A percentile compares a stretch with the other conserved stretches of the same genome.
These are phyloP conservation scores for Chaetomiaceae sp. DNA, from an alignment of 2,329 filamentous ascomycete species.

Conservation along the genomic window DNA sequence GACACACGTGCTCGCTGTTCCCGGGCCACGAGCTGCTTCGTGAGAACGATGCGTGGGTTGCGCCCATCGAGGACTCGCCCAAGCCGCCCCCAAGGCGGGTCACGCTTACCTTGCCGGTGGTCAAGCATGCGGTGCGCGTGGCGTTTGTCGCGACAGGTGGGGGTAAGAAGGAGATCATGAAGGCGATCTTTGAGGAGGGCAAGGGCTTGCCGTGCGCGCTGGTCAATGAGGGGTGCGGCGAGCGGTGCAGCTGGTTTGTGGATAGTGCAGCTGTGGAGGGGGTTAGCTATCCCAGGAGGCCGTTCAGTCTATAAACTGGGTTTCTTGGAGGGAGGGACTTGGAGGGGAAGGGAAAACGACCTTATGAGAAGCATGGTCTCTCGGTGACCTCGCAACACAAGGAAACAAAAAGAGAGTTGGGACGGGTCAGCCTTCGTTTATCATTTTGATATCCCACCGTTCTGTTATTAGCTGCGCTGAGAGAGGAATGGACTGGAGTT, in stretches of 20 bases:
- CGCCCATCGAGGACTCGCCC: slow-evolving; percentile 85
- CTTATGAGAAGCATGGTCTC: not conserved
- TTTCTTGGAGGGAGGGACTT: not conserved
- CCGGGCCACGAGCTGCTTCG: slow-evolving; percentile 82
- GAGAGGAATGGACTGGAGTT: not conserved
- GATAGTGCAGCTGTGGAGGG: slow-evolving; percentile 82
- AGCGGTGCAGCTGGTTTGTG: slow-evolving; percentile 93
- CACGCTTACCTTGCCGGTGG: slow-evolving; percentile 86
- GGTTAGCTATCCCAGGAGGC: slow-evolving; percentile 73
- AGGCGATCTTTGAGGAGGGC: slow-evolving; percentile 84
- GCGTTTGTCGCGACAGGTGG: slow-evolving; percentile 88
- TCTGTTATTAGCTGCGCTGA: not conserved
- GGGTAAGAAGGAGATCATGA: slow-evolving; percentile 88
- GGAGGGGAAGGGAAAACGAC: not conserved
- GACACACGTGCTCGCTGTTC: slow-evolving; percentile 96
- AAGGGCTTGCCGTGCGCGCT: slow-evolving; percentile 78
- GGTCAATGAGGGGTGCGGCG: slow-evolving; percentile 78
- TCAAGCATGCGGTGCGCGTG: slow-evolving; percentile 79
- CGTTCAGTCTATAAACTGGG: slow-evolving; percentile 43
- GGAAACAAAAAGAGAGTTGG: not conserved
- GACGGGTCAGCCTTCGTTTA: slow-evolving; percentile 6
- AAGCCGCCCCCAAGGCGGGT: slow-evolving; percentile 91
- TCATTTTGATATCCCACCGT: slow-evolving; percentile 12
- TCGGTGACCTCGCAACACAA: not conserved
- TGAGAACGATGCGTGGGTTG: slow-evolving; percentile 87